A percentile compares a stretch with the other conserved stretches of the same genome.
phyloP scores from a whole-genome alignment of 768 basidiomycete species.

The Termitomyces sp. region DNA sequence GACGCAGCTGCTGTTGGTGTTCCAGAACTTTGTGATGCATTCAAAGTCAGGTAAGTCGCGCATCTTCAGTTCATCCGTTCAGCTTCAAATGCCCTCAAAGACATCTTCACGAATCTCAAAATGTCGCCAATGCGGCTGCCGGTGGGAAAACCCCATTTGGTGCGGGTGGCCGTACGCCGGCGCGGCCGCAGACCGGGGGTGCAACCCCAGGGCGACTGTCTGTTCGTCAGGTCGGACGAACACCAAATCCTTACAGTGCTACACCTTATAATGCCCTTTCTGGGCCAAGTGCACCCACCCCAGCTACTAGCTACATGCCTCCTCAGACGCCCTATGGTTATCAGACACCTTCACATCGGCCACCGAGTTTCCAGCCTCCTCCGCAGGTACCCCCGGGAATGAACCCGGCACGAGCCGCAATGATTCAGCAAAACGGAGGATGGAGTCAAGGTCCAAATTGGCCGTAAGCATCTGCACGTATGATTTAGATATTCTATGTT shows the following conservation, averaged over 20 bases:
- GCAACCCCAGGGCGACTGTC: constrained; percentile 81
- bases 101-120: constrained; percentile 77
- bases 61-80: not conserved
- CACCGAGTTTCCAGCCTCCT: constrained; percentile 32
- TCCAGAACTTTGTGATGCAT: constrained; percentile 92
- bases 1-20: constrained; percentile 89
- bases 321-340: constrained; percentile 38
- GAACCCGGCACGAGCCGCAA: constrained; percentile 62
- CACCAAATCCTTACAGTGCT: constrained; percentile 74
- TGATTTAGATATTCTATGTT: not conserved
- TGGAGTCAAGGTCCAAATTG: constrained; percentile 20
- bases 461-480: constrained; percentile 8
- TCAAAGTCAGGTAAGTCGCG: constrained; percentile 72
- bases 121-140: constrained; percentile 39
- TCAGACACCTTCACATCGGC: constrained; percentile 45
- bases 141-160: constrained; percentile 81
- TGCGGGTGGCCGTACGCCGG: constrained; percentile 72
- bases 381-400: constrained; percentile 51
- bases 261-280: constrained; percentile 35
- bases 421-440: constrained; percentile 43
- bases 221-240: constrained; percentile 64
- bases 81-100: constrained; percentile 27
- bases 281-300: constrained; percentile 21
- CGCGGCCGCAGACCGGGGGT: constrained; percentile 52
- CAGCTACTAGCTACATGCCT: constrained; percentile 20